Percentiles rank a stretch among this genome's conserved stretches.
Conservation (phyloP, 1,284 basidiomycete genomes). For the Rhizoctonia solani region DNA sequence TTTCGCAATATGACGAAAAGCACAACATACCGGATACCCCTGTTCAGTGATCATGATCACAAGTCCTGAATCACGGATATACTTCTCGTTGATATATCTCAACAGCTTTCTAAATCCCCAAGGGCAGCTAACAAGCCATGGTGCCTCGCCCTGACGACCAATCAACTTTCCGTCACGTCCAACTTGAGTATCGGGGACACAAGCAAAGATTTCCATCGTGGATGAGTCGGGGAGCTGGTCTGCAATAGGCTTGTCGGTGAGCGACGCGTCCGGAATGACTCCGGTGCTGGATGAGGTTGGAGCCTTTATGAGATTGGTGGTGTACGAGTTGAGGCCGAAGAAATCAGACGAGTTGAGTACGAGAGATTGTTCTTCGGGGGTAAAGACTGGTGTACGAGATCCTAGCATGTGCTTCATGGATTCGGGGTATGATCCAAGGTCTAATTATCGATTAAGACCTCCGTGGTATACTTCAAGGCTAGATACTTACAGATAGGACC, state of each 20-base stretch:
- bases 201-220: constrained; percentile 1
- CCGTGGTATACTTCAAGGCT: background rate
- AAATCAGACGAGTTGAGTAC: constrained; percentile 72
- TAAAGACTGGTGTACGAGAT: constrained; percentile 68
- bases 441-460: constrained; percentile 41
- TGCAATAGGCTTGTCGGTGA: constrained; percentile 35
- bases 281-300: constrained; percentile 9
- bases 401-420: constrained; percentile 64
- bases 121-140: constrained; percentile 4
- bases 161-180: constrained; percentile 6
- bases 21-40: background rate
- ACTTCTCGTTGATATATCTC: constrained; percentile 13
- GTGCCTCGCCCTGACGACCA: background rate
- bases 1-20: background rate
- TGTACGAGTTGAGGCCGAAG: constrained; percentile 72
- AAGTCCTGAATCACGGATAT: background rate
- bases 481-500: constrained; percentile 39
- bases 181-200: background rate
- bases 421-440: constrained; percentile 69
- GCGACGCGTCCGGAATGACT: constrained; percentile 40
- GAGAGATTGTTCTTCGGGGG: constrained; percentile 60
- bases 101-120: constrained; percentile 23
- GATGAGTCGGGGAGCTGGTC: constrained; percentile 8
- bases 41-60: constrained; percentile 16
- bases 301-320: constrained; percentile 65